Evolutionary conservation across 352 stramenopile species (phyloP).

Genomic region (Globisporangium cederbergense): DNA sequence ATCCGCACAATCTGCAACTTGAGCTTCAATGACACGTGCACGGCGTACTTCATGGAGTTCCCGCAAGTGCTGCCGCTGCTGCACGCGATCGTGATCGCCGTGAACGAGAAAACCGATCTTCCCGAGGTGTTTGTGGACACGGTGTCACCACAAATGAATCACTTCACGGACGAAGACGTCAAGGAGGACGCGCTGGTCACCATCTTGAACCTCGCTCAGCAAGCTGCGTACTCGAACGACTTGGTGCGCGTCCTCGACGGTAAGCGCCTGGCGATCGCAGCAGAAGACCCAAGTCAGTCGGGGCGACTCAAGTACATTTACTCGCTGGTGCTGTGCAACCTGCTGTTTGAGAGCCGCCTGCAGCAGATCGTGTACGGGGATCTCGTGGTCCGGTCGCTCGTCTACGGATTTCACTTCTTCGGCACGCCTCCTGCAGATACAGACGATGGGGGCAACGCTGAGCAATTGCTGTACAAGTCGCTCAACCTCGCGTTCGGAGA

Average conservation of each 20-base stretch:
- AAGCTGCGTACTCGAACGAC: conserved; percentile 41
- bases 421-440: background rate
- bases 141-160: background rate
- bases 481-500: conserved; percentile 50
- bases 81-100: conserved; percentile 28
- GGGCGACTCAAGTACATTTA: conserved; percentile 58
- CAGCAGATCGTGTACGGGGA: conserved; percentile 67
- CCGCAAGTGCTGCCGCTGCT: conserved; percentile 53
- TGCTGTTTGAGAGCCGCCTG: conserved; percentile 63
- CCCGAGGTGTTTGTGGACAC: background rate
- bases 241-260: conserved; percentile 56
- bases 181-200: conserved; percentile 65
- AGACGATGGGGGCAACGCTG: conserved; percentile 6
- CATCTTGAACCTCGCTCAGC: conserved; percentile 61
- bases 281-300: conserved; percentile 31
- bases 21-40: conserved; percentile 50
- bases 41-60: conserved; percentile 51
- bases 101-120: background rate
- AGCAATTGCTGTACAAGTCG: conserved; percentile 22
- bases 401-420: conserved; percentile 59
- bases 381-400: conserved; percentile 41
- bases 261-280: conserved; percentile 41
- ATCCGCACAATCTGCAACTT: conserved; percentile 61
- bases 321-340: conserved; percentile 54
- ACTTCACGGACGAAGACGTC: conserved; percentile 32